Evolutionary conservation across 192 early-diverging fungal genomes (phyloP), one percentile per base, ranked within the genome.

Genomic region (Martensiomyces pterosporus): DNA sequence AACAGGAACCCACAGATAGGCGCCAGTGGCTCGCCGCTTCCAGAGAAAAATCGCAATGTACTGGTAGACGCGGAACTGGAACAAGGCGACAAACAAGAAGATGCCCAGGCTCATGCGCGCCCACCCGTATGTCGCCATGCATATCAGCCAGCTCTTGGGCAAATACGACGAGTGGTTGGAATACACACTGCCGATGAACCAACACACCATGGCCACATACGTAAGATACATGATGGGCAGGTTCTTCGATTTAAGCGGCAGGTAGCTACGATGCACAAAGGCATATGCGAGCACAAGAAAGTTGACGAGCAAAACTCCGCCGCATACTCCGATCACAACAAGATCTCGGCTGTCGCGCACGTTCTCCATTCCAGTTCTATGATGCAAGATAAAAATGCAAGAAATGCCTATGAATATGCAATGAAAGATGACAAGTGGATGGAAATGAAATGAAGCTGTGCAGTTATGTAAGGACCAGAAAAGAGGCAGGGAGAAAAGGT

Each of bases 201-300:
- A 54, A 61, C 65, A 52, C 15, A 66, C 24, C 55, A 66, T 66
- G 2, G 62, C 26, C 4, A 54, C 43, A 35, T 47, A 66, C 15
- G 69, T 54, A 9, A 73, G 29, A 19, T 60, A 57, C 62, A 73
- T 73, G 27, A 57, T 73, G 32, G 33, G 22, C n/a, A 73, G 46
- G 18, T 73, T 65, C 21, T 39, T 47, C 4, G 55, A 19, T 40
- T 51, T 65, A 7, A 73, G 21, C 21, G 69, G 69, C 24, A 66
- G 24, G 52, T 73, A 73, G 24, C 43, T 39, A 41, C 69, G 62
- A 34, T 51, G 61, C 17, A 47, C 21, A 41, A 55, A 54, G 33
- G 58, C 60, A 25, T 73, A 73, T 9, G 19, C 39, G 9, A 59
- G 43, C 8, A 55, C 39, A 2, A 23, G 58, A 65, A 53, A 57